Evolutionary conservation across 2,329 filamentous ascomycete genomes (phyloP), one percentile per base, ranked within the genome.

Genomic region (Paecilomyces sp.): DNA sequence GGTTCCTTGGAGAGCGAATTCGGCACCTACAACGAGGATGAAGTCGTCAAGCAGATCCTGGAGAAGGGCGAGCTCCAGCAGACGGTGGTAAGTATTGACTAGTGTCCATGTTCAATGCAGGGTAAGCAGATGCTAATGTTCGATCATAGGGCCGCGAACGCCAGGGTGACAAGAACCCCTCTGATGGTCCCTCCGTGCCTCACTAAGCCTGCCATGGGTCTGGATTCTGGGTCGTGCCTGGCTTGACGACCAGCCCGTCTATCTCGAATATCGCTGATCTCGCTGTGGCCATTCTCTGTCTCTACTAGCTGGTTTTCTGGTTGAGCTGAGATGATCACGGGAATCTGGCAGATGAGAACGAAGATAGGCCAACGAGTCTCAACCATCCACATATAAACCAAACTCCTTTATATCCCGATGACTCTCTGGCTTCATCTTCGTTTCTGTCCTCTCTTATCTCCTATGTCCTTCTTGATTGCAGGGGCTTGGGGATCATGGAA

Each of bases 1-100:
- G 77, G 81, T 52, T 82, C 82, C 54, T 82, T 99, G 3, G 88
- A 94, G 70, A 88, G 87, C 66, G 92, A 97, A 79, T 99, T 99
- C 68, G 91, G 90, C 66, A 93, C 91, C 13, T 78, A 82, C 67
- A 82, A 87, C 58, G 88, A 91, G 25, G 92, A 97, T 7, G 89
- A 93, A 0, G 87, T 89, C 61, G 88, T 97, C 70, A 85, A 85
- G 77, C 80, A 86, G 77, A 96, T 99, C 64, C 80, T 97, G 51
- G 83, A 91, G 78, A 85, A 85, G 73, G 93, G 93, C 24, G 80
- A 80, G 15, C 73, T 88, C 58, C 88, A 94, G 76, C 83, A 85
- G 69, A 72, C 74, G 47, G 75, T 80, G 74, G 85, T 87, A 76
- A 63, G 80, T 33, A 55, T 55, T 47, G 41, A 22, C 41, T 22